phyloP scores from a whole-genome alignment of 352 stramenopile genomes.

The Pilasporangium apinafurcum region DNA sequence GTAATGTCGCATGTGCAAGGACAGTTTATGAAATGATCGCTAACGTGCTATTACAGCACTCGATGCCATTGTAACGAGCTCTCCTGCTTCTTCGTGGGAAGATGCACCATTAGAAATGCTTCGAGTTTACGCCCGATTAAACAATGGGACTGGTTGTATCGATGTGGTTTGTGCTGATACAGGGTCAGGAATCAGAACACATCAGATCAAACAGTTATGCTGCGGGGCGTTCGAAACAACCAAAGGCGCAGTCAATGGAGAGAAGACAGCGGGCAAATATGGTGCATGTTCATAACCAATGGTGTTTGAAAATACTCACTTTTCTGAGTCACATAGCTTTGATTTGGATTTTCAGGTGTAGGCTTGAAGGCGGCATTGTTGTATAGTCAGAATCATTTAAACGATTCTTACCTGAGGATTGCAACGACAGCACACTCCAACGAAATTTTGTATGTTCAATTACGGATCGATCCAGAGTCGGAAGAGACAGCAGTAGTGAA shows the following conservation, averaged over 20 bases:
- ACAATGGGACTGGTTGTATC: conserved; percentile 19
- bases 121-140: conserved; percentile 31
- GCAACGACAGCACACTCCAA: conserved; percentile 50
- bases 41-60: conserved; percentile 26
- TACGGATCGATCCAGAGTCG: conserved; percentile 58
- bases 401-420: conserved; percentile 40
- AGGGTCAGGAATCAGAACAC: conserved; percentile 54
- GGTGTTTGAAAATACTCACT: background rate
- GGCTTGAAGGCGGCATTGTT: conserved; percentile 71
- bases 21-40: background rate
- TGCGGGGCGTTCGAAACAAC: conserved; percentile 69
- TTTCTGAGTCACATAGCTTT: background rate
- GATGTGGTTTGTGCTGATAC: conserved; percentile 78
- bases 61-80: conserved; percentile 38
- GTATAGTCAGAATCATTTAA: conserved; percentile 55
- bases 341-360: conserved; percentile 26
- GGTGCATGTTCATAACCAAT: conserved; percentile 7
- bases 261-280: conserved; percentile 52
- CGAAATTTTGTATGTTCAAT: conserved; percentile 60
- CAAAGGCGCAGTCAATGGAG: conserved; percentile 11
- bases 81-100: conserved; percentile 5
- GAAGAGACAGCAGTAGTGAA: conserved; percentile 58
- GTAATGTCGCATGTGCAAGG: background rate
- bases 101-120: conserved; percentile 26
- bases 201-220: conserved; percentile 61